Base-by-base conservation (phyloP, 2,329 filamentous ascomycete species). In the Dactylellina haptotyla region DNA sequence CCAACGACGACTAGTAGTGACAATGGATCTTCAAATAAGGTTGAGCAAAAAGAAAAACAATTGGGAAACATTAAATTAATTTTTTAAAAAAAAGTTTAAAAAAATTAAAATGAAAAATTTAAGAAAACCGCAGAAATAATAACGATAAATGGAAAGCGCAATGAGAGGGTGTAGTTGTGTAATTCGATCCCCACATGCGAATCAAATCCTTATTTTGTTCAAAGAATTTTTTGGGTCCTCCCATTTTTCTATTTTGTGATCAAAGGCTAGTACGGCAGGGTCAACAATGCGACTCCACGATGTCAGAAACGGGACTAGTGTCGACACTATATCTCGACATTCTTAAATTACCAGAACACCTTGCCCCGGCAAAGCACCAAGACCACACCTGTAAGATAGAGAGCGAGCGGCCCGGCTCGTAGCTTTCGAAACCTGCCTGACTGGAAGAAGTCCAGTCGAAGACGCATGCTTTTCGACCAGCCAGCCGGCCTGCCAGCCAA, bases 281-380 rank as follows among this genome's bases (percentile, higher is more conserved):
- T n/a, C n/a, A n/a, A n/a, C n/a, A n/a, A n/a, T 63, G 56, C 50
- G 51, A 73, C 56, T 73, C 58, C 56, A 61, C 48, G 69, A 62
- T 41, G 46, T 20, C 69, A 61, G 26, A 73, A 72, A 62, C 25
- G 9, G 69, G 69, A 73, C 61, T 73, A 73, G 69, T 43, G 20
- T 46, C 41, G 37, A 50, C 12, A 14, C 58, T 56, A 73, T 73
- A 65, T 73, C 64, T 73, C 61, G 59, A 66, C 61, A 61, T 59
- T 66, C 56, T 66, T 73, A 66, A 73, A 73, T 73, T 73, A 50
- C 69, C 45, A 65, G 46, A 64, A 59, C 57, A 72, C 59, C 69
- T 61, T 61, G 69, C 54, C 64, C 69, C 69, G 54, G 61, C 53
- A 53, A 43, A 65, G 69, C 56, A 66, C 69, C 45, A 69, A 59